phyloP scores from a whole-genome alignment of 345 rosid genomes.

The Stellera chamaejasme region DNA sequence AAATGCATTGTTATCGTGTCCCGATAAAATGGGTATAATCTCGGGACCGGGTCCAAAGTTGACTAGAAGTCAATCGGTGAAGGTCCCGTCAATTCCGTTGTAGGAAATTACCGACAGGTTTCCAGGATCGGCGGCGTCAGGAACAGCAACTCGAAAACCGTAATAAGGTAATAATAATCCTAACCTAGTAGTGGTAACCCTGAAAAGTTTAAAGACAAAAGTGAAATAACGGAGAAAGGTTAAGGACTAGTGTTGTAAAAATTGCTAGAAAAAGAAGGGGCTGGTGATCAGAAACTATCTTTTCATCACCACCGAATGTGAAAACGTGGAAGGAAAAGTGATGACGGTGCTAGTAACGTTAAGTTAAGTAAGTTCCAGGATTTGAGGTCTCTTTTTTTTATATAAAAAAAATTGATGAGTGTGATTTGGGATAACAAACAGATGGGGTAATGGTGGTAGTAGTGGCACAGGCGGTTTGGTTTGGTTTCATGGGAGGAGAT shows the following conservation, averaged over 20 bases:
- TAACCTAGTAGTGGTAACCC: not conserved
- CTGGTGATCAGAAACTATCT: too few species aligned
- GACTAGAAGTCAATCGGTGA: slow-evolving; percentile 25
- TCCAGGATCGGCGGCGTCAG: slow-evolving; percentile 15
- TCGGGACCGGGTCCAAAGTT: slow-evolving; percentile 10
- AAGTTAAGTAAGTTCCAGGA: slow-evolving; percentile 11
- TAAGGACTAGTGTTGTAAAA: too few species aligned
- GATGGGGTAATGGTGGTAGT: too few species aligned
- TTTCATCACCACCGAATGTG: too few species aligned
- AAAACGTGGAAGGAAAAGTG: not conserved
- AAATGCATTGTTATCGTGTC: slow-evolving; percentile 6
- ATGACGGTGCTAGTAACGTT: not conserved
- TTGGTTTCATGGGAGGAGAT: too few species aligned
- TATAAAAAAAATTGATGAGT: too few species aligned
- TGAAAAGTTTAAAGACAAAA: too few species aligned
- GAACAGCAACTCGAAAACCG: not conserved
- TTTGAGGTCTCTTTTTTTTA: slow-evolving; percentile 21
- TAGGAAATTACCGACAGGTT: slow-evolving; percentile 14
- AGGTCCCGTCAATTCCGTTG: slow-evolving; percentile 23
- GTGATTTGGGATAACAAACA: slow-evolving; percentile 15
- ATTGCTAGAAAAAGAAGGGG: too few species aligned
- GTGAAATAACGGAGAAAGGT: too few species aligned
- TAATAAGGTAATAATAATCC: too few species aligned
- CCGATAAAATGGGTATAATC: slow-evolving; percentile 17
- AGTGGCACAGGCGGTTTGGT: too few species aligned